Evolutionary conservation across 2,329 filamentous ascomycete genomes (phyloP).

Genomic region (Macrophomina tecta): DNA sequence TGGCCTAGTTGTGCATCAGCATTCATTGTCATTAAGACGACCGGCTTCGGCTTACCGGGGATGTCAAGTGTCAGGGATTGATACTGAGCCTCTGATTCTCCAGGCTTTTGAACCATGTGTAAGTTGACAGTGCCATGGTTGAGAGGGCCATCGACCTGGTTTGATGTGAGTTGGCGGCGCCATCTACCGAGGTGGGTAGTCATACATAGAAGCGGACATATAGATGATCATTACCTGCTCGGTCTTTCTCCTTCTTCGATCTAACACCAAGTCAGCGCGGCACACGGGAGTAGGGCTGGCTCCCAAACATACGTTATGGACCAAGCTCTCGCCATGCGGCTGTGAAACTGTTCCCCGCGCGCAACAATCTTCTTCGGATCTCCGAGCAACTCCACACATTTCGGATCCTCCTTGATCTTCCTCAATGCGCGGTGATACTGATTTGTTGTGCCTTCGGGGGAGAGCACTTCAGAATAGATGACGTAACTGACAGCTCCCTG

Average conservation of each 20-base stretch:
- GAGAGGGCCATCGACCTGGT: conserved; percentile 76
- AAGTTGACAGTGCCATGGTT: conserved; percentile 76
- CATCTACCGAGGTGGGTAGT: not conserved
- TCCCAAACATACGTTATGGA: conserved; percentile 54
- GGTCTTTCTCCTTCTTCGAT: conserved; percentile 74
- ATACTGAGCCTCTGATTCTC: conserved; percentile 75
- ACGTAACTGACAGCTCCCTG: conserved; percentile 70
- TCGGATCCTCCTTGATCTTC: conserved; percentile 73
- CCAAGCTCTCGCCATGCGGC: conserved; percentile 74
- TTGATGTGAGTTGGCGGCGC: not conserved
- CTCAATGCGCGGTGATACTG: conserved; percentile 89
- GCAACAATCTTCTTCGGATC: conserved; percentile 72
- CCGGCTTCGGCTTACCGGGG: conserved; percentile 59
- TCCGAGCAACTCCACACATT: conserved; percentile 76
- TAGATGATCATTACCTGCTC: conserved; percentile 78
- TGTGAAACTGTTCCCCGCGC: conserved; percentile 79
- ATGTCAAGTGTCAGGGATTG: conserved; percentile 81
- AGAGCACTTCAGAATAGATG: conserved; percentile 46
- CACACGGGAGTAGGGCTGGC: conserved; percentile 42
- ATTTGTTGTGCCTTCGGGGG: conserved; percentile 77
- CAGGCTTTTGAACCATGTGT: conserved; percentile 74
- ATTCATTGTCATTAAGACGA: not conserved
- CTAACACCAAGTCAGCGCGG: conserved; percentile 28
- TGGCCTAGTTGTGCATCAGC: conserved; percentile 17
- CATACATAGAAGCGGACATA: conserved; percentile 76